A percentile compares a stretch with the other conserved stretches of the same genome.
Conservation (phyloP, 1,284 basidiomycete species). For the Porodaedalea pini region DNA sequence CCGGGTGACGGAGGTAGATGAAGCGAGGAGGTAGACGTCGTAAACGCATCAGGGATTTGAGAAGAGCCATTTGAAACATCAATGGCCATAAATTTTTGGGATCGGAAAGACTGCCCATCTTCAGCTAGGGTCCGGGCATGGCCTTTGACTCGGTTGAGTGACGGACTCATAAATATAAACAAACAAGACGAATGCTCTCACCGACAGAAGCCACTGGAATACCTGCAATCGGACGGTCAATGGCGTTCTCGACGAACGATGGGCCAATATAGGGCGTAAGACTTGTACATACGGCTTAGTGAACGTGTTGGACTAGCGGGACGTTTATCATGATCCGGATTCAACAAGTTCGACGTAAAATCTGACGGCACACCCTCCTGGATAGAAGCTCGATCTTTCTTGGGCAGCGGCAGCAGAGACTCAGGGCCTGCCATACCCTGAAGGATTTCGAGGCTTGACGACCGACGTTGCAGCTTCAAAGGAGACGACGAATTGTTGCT, state of each 20-base stretch:
- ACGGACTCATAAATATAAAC: neutral
- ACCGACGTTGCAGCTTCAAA: slow-evolving; percentile 48
- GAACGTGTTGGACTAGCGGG: slow-evolving; percentile 69
- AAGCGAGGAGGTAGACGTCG: slow-evolving; percentile 27
- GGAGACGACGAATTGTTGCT: slow-evolving; percentile 26
- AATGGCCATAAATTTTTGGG: slow-evolving; percentile 31
- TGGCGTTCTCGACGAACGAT: neutral
- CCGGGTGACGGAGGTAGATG: slow-evolving; percentile 36
- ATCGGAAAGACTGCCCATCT: slow-evolving; percentile 43
- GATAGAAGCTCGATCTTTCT: slow-evolving; percentile 46
- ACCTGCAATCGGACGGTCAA: slow-evolving; percentile 40
- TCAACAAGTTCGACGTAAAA: slow-evolving; percentile 41
- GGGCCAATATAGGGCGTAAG: slow-evolving; percentile 23
- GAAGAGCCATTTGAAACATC: slow-evolving; percentile 7
- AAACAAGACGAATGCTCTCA: slow-evolving; percentile 30
- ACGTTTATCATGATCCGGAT: slow-evolving; percentile 46
- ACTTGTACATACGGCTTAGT: slow-evolving; percentile 63
- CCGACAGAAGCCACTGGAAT: slow-evolving; percentile 80
- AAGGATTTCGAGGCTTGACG: slow-evolving; percentile 66
- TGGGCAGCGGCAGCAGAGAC: slow-evolving; percentile 65
- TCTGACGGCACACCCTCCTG: slow-evolving; percentile 67
- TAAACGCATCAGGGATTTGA: slow-evolving; percentile 30
- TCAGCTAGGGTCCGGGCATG: slow-evolving; percentile 78
- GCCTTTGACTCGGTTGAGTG: slow-evolving; percentile 41
- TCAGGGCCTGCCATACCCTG: slow-evolving; percentile 69